phyloP scores from a whole-genome alignment of 768 basidiomycete species.

The Amanita pseudoporphyria region DNA sequence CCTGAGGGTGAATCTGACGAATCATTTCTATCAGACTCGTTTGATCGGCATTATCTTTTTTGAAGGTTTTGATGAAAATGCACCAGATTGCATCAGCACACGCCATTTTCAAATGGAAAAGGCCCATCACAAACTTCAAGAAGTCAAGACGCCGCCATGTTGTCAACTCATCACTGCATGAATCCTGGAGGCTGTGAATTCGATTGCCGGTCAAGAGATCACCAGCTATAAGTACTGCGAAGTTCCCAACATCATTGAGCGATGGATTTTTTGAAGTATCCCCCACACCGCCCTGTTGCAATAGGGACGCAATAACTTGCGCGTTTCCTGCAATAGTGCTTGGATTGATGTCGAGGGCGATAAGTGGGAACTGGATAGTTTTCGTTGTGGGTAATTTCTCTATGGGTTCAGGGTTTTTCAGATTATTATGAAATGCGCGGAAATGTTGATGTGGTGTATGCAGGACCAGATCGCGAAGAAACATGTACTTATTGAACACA shows the following conservation, averaged over 20 bases:
- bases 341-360: constrained; percentile 16
- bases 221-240: constrained; percentile 16
- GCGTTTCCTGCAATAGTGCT: no score
- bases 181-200: constrained; percentile 14
- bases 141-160: constrained; percentile 20
- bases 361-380: constrained; percentile 12
- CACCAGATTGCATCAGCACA: constrained; percentile 22
- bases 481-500: constrained; percentile 20
- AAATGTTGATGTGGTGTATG: constrained; percentile 18
- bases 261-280: constrained; percentile 12
- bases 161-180: constrained; percentile 18
- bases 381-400: constrained; percentile 17
- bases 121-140: constrained; percentile 22
- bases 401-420: constrained; percentile 16
- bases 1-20: constrained; percentile 16
- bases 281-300: no score
- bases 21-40: constrained; percentile 17
- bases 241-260: constrained; percentile 10
- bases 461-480: constrained; percentile 16
- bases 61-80: constrained; percentile 14
- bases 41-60: constrained; percentile 7
- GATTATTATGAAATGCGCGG: constrained; percentile 8
- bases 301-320: no score
- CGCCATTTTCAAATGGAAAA: constrained; percentile 27
- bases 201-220: constrained; percentile 20